Base-by-base conservation (phyloP, 805 yeast genomes). In the Suhomyces sp. region DNA sequence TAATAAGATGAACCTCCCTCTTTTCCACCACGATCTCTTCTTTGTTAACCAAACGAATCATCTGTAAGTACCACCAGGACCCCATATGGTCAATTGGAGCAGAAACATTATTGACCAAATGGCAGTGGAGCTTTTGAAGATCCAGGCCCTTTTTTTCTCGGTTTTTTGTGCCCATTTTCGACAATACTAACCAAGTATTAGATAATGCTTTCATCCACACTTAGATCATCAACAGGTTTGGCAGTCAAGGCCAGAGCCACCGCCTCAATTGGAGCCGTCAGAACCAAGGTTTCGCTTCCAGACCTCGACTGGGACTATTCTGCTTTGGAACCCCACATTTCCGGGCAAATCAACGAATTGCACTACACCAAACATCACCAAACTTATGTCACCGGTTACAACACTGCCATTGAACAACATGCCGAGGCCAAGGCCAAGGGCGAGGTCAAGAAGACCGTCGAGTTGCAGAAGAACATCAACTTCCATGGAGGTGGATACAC, bases 341-440 rank as follows among this genome's bases (percentile, higher is more conserved):
- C 93, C 25, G 95, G 88, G 28, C 79, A 85, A 58, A 88, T 88
- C 67, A 88, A 86, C 64, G 93, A 84, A 62, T 46, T 81, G 35
- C 96, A 88, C 68, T 84, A 88, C 76, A 74, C 80, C 47, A 88
- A 88, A 72, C 96, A 88, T 65, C 96, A 88, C 62, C 93, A 86
- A 66, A 85, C 96, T 21, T 88, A 88, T 55, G 95, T 87, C 48
- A 83, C 75, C 57, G 90, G 93, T 31, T 85, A 77, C 70, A 88
- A 88, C 68, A 63, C 79, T 17, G 88, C 93, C 16, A 60, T 76
- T 47, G 95, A 84, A 62, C 81, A 86, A 65, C 70, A 79, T 34
- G 74, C 75, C 9, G 84, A 77, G 50, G 88, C 95, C 31, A 54
- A 74, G 41, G 62, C 65, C 25, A 68, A 70, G 36, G 76, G 81